A percentile compares a stretch with the other conserved stretches of the same genome.
These are phyloP conservation scores for Trifolium pratense DNA, from an alignment of 306 rosid genomes.

Conservation along the genomic window DNA sequence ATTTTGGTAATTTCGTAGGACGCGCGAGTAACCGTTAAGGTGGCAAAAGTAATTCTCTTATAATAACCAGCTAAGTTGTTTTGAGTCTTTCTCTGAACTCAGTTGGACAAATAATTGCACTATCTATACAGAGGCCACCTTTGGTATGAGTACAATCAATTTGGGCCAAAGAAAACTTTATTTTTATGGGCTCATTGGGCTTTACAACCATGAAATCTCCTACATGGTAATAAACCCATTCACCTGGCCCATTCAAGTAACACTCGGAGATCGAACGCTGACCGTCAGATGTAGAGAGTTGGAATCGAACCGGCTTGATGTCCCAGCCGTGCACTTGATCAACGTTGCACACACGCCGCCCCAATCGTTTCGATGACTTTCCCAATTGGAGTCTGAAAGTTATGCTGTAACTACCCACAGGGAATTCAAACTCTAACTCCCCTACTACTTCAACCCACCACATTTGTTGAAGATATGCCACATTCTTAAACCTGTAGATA, in stretches of 20 bases:
- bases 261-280: constrained; percentile 59
- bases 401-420: constrained; percentile 70
- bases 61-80: constrained; percentile 15
- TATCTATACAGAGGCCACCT: constrained; percentile 83
- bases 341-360: constrained; percentile 56
- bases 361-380: constrained; percentile 55
- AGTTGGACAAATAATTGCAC: constrained; percentile 63
- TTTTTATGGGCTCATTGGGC: constrained; percentile 44
- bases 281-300: constrained; percentile 67
- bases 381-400: constrained; percentile 77
- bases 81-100: constrained; percentile 39
- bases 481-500: constrained; percentile 62
- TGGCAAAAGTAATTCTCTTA: too few relatives aligned
- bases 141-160: constrained; percentile 94
- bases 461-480: constrained; percentile 84
- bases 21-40: too few relatives aligned
- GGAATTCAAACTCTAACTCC: constrained; percentile 75
- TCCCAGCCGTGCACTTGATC: constrained; percentile 93
- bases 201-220: constrained; percentile 61
- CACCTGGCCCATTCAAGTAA: constrained; percentile 54
- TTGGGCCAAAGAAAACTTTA: constrained; percentile 81
- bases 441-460: constrained; percentile 98
- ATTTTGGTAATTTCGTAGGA: too few relatives aligned
- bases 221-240: constrained; percentile 66
- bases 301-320: constrained; percentile 74